These are phyloP conservation scores for Apiotrichum montevideense DNA, from an alignment of 1,284 basidiomycete species.

Conservation along the genomic window DNA sequence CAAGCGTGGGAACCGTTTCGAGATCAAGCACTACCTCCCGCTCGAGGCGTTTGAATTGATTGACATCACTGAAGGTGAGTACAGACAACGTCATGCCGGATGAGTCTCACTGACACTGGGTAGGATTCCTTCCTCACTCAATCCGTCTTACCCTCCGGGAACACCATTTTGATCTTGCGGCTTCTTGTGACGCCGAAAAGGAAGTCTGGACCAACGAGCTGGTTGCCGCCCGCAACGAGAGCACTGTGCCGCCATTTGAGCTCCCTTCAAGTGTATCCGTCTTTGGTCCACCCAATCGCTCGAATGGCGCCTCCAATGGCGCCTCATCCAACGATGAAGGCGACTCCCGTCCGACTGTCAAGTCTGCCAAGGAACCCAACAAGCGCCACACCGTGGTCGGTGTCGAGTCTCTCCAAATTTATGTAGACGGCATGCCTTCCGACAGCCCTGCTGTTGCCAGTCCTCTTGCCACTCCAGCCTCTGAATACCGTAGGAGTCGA, in stretches of 20 bases:
- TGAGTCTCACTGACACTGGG: slow-evolving; percentile 5
- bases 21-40: slow-evolving; percentile 78
- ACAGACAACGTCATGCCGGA: neutral
- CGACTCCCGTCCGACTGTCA: neutral
- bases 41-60: slow-evolving; percentile 63
- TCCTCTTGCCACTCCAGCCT: neutral
- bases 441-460: neutral
- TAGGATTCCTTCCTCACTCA: slow-evolving; percentile 72
- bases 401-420: neutral
- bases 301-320: too few relatives aligned
- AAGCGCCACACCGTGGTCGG: slow-evolving; percentile 11
- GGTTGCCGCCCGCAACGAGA: slow-evolving; percentile 43
- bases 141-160: slow-evolving; percentile 63
- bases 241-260: slow-evolving; percentile 40
- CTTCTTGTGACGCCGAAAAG: slow-evolving; percentile 71
- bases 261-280: slow-evolving; percentile 39
- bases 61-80: slow-evolving; percentile 63
- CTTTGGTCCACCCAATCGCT: neutral
- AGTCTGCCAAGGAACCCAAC: neutral
- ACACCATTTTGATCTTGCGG: slow-evolving; percentile 74
- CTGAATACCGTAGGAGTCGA: slow-evolving; percentile 20
- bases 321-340: neutral
- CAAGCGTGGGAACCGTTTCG: slow-evolving; percentile 69
- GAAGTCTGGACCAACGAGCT: slow-evolving; percentile 71
- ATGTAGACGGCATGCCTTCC: neutral